Percentiles rank a stretch among this genome's conserved stretches.
These are phyloP conservation scores for Penicillium fuscoglaucum DNA, from an alignment of 2,329 filamentous ascomycete genomes.

Conservation along the genomic window DNA sequence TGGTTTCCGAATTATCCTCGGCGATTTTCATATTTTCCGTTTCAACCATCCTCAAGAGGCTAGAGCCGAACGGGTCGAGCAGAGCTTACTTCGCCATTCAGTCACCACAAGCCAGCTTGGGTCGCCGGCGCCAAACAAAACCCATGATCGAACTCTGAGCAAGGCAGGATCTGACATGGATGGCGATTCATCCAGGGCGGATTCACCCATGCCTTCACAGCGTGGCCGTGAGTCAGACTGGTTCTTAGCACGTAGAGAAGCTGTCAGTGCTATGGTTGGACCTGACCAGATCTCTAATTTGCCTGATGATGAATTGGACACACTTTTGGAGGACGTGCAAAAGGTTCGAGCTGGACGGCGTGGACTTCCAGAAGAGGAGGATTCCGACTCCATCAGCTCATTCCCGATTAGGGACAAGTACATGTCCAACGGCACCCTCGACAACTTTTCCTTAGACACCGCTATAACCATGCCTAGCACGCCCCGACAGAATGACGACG, in stretches of 20 bases:
- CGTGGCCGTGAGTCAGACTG: constrained; percentile 82
- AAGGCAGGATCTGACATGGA: constrained; percentile 76
- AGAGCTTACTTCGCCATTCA: constrained; percentile 84
- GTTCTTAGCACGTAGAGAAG: constrained; percentile 89
- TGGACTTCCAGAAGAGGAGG: constrained; percentile 67
- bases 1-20: constrained; percentile 90
- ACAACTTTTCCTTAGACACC: constrained; percentile 95
- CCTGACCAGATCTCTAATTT: constrained; percentile 86
- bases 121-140: constrained; percentile 61
- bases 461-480: constrained; percentile 92
- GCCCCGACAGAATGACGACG: constrained; percentile 68
- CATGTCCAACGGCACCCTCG: constrained; percentile 87
- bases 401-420: constrained; percentile 92
- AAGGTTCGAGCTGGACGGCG: constrained; percentile 81
- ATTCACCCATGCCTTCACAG: constrained; percentile 72
- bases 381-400: constrained; percentile 83
- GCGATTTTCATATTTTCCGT: constrained; percentile 97
- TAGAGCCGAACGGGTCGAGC: constrained; percentile 83
- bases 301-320: constrained; percentile 91
- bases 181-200: constrained; percentile 68
- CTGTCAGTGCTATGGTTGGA: constrained; percentile 85
- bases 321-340: constrained; percentile 91
- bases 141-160: constrained; percentile 79
- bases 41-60: constrained; percentile 99
- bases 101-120: constrained; percentile 64